Conservation (phyloP, 768 basidiomycete genomes). For the button mushroom (Agaricus bisporus) region DNA sequence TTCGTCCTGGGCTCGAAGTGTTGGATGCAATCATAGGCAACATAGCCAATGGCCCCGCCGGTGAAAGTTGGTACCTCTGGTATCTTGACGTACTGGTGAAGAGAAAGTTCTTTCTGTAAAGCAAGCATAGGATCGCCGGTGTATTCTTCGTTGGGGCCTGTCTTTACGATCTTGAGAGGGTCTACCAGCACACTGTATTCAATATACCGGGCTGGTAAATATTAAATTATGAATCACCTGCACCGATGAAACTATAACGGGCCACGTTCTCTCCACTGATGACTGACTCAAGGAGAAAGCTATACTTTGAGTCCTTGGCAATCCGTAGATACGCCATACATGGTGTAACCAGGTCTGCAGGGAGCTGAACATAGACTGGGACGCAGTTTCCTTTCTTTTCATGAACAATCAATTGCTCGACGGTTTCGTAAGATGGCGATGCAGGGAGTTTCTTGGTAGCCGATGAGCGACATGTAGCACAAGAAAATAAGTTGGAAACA, state of each 20-base stretch:
- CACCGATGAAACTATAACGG: conserved; percentile 94
- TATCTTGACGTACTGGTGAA: conserved; percentile 87
- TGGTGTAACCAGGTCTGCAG: conserved; percentile 94
- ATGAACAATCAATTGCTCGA: conserved; percentile 71
- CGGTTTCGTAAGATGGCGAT: conserved; percentile 63
- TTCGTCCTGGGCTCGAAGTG: conserved; percentile 95
- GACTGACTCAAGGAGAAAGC: conserved; percentile 92
- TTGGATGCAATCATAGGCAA: conserved; percentile 93
- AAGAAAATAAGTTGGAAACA: conserved; percentile 11
- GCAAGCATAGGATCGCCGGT: conserved; percentile 82
- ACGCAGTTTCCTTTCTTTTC: conserved; percentile 90
- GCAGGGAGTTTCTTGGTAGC: conserved; percentile 54
- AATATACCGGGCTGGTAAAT: not conserved
- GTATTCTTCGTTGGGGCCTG: conserved; percentile 77
- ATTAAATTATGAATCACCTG: conserved; percentile 49
- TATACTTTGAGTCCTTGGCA: conserved; percentile 88
- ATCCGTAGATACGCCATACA: conserved; percentile 94
- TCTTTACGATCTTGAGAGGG: conserved; percentile 87
- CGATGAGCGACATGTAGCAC: conserved; percentile 3
- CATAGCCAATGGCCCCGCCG: conserved; percentile 96
- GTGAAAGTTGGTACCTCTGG: conserved; percentile 93
- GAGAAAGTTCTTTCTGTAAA: conserved; percentile 79
- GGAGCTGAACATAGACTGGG: conserved; percentile 87
- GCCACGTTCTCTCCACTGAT: conserved; percentile 86
- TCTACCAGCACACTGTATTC: conserved; percentile 42